Conservation (phyloP, 352 stramenopile species). For the Aphanomyces invadans region DNA sequence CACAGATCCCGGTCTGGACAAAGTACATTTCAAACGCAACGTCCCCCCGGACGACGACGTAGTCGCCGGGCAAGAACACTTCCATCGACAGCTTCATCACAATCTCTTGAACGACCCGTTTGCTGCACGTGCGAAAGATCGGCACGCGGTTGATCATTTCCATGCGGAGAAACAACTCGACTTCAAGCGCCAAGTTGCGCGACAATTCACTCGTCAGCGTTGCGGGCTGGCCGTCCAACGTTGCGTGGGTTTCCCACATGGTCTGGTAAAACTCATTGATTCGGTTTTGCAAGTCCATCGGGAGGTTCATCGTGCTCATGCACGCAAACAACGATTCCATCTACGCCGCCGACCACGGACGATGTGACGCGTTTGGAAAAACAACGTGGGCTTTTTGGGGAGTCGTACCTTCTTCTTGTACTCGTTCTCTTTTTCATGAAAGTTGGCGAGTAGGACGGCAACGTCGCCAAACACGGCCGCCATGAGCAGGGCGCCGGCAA, state of each 20-base stretch:
- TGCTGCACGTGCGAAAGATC: slow-evolving; percentile 73
- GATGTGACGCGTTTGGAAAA: too few species aligned
- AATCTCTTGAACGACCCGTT: slow-evolving; percentile 75
- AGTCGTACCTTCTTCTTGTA: slow-evolving; percentile 70
- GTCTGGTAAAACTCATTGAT: slow-evolving; percentile 82
- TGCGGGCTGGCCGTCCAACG: slow-evolving; percentile 60
- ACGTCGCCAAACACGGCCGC: slow-evolving; percentile 82
- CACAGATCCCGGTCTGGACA: slow-evolving; percentile 64
- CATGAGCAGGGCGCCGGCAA: slow-evolving; percentile 69
- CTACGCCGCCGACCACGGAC: neutral
- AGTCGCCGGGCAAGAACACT: slow-evolving; percentile 80
- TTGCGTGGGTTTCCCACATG: slow-evolving; percentile 79
- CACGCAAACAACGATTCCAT: slow-evolving; percentile 56
- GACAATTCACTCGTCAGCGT: slow-evolving; percentile 73
- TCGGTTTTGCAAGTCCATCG: slow-evolving; percentile 67
- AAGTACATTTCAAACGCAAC: slow-evolving; percentile 87
- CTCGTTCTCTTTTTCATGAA: slow-evolving; percentile 75
- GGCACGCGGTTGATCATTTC: slow-evolving; percentile 85
- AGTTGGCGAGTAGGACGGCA: slow-evolving; percentile 78
- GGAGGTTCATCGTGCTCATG: slow-evolving; percentile 77
- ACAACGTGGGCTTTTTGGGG: neutral
- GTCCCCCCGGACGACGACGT: slow-evolving; percentile 71
- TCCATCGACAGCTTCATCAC: slow-evolving; percentile 75
- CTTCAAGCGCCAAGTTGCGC: slow-evolving; percentile 72
- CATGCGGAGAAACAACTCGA: slow-evolving; percentile 75